These are phyloP conservation scores for Coemansia sp. DNA, from an alignment of 192 early-diverging fungal species.

Conservation along the genomic window DNA sequence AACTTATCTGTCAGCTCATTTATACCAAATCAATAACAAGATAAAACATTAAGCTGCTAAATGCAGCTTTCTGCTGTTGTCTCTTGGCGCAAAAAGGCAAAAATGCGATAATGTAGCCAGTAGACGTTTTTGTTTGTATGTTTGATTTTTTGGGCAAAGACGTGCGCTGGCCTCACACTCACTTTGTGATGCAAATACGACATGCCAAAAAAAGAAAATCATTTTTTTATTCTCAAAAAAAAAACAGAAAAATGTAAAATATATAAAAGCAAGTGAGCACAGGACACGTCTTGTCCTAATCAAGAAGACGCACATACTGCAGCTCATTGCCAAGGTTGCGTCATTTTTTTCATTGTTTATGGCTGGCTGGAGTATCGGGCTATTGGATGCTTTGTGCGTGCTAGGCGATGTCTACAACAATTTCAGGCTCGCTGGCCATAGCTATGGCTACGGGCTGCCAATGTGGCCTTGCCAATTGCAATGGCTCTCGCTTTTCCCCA, in stretches of 20 bases:
- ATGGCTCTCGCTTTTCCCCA: too few species aligned
- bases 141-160: background rate
- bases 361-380: too few species aligned
- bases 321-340: background rate
- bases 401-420: too few species aligned
- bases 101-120: background rate
- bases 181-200: background rate
- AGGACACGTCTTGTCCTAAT: background rate
- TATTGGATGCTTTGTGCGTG: too few species aligned
- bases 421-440: too few species aligned
- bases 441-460: background rate
- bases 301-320: background rate
- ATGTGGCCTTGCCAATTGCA: too few species aligned
- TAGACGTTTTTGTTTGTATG: background rate
- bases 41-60: too few species aligned
- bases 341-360: background rate
- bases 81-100: too few species aligned
- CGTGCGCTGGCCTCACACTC: too few species aligned
- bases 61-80: too few species aligned
- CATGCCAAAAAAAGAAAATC: background rate
- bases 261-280: background rate
- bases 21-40: too few species aligned
- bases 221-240: background rate
- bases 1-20: too few species aligned
- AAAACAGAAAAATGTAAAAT: background rate